A percentile compares a stretch with the other conserved stretches of the same genome.
These are phyloP conservation scores for Auxenochlorella pyrenoidosa DNA, from an alignment of 139 green algal species.

Conservation along the genomic window DNA sequence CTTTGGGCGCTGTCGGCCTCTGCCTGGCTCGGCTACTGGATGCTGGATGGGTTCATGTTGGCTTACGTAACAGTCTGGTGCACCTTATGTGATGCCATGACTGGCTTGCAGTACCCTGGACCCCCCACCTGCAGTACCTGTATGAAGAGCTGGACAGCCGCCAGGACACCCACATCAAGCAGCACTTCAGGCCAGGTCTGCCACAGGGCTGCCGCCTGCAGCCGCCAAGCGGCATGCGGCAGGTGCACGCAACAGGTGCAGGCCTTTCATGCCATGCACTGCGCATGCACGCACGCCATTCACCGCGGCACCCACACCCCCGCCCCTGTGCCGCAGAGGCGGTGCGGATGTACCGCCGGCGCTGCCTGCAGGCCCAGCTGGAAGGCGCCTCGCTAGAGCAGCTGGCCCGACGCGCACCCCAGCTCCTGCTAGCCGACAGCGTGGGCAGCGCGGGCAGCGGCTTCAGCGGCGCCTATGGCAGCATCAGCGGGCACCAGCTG, in stretches of 20 bases:
- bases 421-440: neutral
- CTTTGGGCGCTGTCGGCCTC: neutral
- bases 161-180: neutral
- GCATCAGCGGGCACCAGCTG: constrained; percentile 3
- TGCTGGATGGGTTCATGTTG: neutral
- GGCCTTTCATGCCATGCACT: no score
- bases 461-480: neutral
- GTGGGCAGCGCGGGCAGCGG: neutral
- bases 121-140: neutral
- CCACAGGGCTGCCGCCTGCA: neutral
- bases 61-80: no score
- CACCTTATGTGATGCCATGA: no score
- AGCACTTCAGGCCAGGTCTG: constrained; percentile 5
- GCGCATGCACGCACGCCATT: no score
- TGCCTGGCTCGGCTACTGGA: neutral
- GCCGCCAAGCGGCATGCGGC: no score
- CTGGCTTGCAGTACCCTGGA: no score
- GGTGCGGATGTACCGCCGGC: neutral
- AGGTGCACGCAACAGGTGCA: no score
- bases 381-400: constrained; percentile 19
- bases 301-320: neutral
- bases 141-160: neutral
- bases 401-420: neutral
- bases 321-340: neutral
- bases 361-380: constrained; percentile 32